A percentile compares a stretch with the other conserved stretches of the same genome.
Conservation (phyloP, 106 monocot species). For the Agapanthus africanus region DNA sequence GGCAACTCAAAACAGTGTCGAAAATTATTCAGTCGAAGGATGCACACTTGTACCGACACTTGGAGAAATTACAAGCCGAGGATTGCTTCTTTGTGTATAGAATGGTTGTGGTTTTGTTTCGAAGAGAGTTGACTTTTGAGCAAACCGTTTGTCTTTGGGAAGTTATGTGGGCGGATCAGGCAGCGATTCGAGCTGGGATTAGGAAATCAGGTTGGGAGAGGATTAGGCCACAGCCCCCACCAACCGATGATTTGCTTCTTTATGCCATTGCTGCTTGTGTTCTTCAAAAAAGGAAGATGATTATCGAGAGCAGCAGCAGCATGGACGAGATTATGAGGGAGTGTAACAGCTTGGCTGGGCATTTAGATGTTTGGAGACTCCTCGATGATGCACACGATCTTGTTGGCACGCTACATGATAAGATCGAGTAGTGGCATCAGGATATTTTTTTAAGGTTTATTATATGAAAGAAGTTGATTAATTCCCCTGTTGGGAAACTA, state of each 20-base stretch:
- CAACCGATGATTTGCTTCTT: constrained; percentile 65
- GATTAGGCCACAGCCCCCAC: constrained; percentile 55
- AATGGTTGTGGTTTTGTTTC: constrained; percentile 84
- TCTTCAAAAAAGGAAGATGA: constrained; percentile 64
- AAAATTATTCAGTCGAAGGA: constrained; percentile 81
- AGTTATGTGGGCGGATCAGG: constrained; percentile 95
- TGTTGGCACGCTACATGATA: constrained; percentile 68
- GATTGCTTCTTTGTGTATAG: constrained; percentile 93
- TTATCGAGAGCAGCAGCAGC: constrained; percentile 74
- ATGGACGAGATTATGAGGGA: constrained; percentile 84
- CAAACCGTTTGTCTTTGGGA: constrained; percentile 87
- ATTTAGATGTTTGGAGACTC: constrained; percentile 79
- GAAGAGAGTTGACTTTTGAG: constrained; percentile 77
- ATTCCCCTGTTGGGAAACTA: not conserved
- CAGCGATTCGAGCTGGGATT: constrained; percentile 64
- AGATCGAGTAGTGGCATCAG: constrained; percentile 29
- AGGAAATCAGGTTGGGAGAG: constrained; percentile 56
- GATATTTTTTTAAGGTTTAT: not conserved
- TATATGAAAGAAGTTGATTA: not conserved
- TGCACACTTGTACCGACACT: constrained; percentile 54
- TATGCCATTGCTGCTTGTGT: constrained; percentile 91
- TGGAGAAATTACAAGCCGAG: constrained; percentile 80
- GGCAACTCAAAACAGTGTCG: constrained; percentile 59
- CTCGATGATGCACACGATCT: constrained; percentile 87
- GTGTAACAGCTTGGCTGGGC: constrained; percentile 69